Base-by-base conservation (phyloP, 164 flowering plant species). In the Chimonanthus salicifolius region DNA sequence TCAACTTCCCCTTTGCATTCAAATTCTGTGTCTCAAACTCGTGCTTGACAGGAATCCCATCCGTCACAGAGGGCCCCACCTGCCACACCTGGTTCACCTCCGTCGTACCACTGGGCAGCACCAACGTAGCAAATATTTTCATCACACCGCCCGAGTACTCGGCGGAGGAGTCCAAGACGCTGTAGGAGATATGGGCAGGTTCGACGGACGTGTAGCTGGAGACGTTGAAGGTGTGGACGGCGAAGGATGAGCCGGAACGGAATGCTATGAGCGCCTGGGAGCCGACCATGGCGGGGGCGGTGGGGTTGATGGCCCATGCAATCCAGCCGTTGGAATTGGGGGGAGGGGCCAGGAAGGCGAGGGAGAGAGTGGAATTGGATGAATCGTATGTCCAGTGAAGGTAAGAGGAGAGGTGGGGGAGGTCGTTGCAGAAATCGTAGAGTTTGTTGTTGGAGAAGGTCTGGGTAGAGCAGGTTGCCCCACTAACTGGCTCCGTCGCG, bases 11-110 rank as follows among this genome's bases (percentile, higher is more conserved):
- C 64, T 76, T 85, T 0, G 93, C 50, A 5, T 75, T 74, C 77
- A 85, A 60, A 78, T 90, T 90, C 49, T 66, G 87, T 11, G 76
- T 3, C 62, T 46, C 66, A 20, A 88, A 77, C 0, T 43, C 82
- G 76, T 90, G 97, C 68, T 63, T 73, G 10, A 2, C 75, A 21
- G 89, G 92, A 15, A 67, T 7, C 3, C 81, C 88, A 8, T 71
- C 64, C 15, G 78, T 64, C 2, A 90, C 85, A 16, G 74, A 9
- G 6, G 76, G 21, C 2, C 98, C 97, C 45, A 89, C 94, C 79
- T 94, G 97, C 98, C 98, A 94, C 5, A 92, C 88, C 74, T 91
- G 92, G 75, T 91, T 89, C 75, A 89, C 44, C 63, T 73, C 75
- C 60, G 70, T 75, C 49, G 46, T 71, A 16, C 70, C 67, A 74